These are phyloP conservation scores for Pyricularia grisea DNA, from an alignment of 2,329 filamentous ascomycete genomes.

Conservation along the genomic window DNA sequence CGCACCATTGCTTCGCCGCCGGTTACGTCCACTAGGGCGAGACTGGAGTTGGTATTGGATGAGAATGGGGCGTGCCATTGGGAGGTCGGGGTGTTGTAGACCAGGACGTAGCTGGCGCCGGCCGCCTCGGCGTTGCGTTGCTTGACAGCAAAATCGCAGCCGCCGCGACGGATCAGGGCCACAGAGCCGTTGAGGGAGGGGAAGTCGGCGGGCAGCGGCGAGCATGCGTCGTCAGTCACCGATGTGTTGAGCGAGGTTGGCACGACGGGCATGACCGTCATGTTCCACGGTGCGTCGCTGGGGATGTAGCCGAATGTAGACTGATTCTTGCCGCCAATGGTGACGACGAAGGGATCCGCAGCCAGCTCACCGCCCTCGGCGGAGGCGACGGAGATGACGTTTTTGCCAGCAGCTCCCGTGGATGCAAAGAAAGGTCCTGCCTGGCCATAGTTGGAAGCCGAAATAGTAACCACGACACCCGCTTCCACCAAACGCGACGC, in stretches of 20 bases:
- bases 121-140: slow-evolving; percentile 19
- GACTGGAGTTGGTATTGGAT: neutral
- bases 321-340: neutral
- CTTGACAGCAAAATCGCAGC: slow-evolving; percentile 14
- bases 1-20: slow-evolving; percentile 21
- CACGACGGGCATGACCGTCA: slow-evolving; percentile 14
- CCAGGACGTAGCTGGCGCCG: slow-evolving; percentile 20
- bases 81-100: slow-evolving; percentile 14
- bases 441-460: slow-evolving; percentile 29
- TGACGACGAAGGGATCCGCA: slow-evolving; percentile 10
- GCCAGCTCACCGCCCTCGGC: slow-evolving; percentile 17
- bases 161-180: slow-evolving; percentile 27
- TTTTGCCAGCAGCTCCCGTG: slow-evolving; percentile 22
- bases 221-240: slow-evolving; percentile 24
- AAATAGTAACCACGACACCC: slow-evolving; percentile 28
- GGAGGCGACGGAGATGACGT: slow-evolving; percentile 34
- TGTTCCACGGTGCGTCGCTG: neutral
- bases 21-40: neutral
- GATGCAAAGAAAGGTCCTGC: slow-evolving; percentile 3
- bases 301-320: neutral
- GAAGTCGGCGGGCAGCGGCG: slow-evolving; percentile 23
- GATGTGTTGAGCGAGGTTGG: slow-evolving; percentile 14
- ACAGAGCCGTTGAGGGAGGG: slow-evolving; percentile 28
- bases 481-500: slow-evolving; percentile 28
- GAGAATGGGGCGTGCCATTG: neutral